Base-by-base conservation (phyloP, 768 basidiomycete species). In the Leccinum variicolor region DNA sequence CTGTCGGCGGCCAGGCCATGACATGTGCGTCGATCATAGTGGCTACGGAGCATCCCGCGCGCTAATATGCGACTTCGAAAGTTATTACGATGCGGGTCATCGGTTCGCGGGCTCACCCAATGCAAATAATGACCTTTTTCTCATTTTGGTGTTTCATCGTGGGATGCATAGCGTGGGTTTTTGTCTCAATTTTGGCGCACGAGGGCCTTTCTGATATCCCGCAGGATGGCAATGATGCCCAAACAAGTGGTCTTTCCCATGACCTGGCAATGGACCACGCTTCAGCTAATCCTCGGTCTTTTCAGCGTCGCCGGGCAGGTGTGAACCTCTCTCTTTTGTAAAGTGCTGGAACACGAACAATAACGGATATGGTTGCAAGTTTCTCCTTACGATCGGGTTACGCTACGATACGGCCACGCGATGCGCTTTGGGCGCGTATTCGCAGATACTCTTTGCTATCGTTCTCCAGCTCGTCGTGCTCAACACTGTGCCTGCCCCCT, bases 41-140 rank as follows among this genome's bases (percentile, higher is more conserved):
- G 50, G 51, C 17, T 2, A 15, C 31, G 21, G 4, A 15, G 6
- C 8, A 33, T 31, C 15, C 25, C 4, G 9, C 25, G n/a, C 45
- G 11, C 48, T 61, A 21, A 53, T 49, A 15, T 19, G 8, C 13
- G 23, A 13, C 36, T 13, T 11, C 26, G 29, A 11, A 52, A 84
- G 83, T 80, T 58, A 77, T 78, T 1, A 69, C 75, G 4, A 79
- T 86, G 26, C 82, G 90, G 10, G 81, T 82, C 1, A 89, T 94
- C 36, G 92, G 92, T 0, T 85, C 81, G 57, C 79, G 86, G 5
- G 91, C 91, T 1, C 86, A 89, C 62, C 77, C 91, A 1, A 69
- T 92, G 56, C 92, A 95, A 67, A 76, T 81, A 2, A 77, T 93
- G 63, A 72, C 79, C 0, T 90, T 82, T 54, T 92, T 87, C 69